phyloP scores from a whole-genome alignment of 2,329 filamentous ascomycete species.

The Fusarium continuum region DNA sequence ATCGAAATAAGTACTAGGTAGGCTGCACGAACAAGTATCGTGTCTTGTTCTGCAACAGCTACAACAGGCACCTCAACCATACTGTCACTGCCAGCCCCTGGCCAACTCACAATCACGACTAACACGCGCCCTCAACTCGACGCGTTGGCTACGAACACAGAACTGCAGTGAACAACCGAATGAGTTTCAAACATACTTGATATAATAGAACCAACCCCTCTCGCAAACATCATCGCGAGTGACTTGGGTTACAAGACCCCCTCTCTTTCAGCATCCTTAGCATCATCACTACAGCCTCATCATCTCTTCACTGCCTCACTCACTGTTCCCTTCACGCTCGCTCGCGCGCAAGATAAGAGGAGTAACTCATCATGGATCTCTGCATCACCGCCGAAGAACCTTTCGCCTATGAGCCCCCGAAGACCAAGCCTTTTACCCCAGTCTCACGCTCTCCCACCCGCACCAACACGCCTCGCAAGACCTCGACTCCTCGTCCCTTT shows the following conservation, averaged over 20 bases:
- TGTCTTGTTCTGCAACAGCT: not conserved
- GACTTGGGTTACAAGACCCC: not conserved
- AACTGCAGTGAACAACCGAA: not conserved
- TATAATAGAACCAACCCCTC: not conserved
- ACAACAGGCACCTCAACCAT: not conserved
- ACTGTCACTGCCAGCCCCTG: conserved; percentile 17
- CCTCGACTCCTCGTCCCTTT: conserved; percentile 1
- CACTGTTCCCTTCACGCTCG: not conserved
- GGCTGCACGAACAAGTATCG: no score
- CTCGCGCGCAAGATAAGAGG: not conserved
- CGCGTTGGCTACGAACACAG: not conserved
- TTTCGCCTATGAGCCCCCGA: conserved; percentile 32
- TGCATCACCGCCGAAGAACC: conserved; percentile 43
- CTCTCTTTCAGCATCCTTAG: not conserved
- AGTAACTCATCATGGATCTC: conserved; percentile 32
- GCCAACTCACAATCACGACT: not conserved
- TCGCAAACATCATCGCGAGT: not conserved
- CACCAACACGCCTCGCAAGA: conserved; percentile 7
- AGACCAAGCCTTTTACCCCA: conserved; percentile 32
- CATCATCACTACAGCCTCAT: not conserved
- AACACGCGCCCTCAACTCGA: not conserved
- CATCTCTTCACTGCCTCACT: not conserved
- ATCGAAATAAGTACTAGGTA: no score
- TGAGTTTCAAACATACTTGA: not conserved
- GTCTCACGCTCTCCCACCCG: conserved; percentile 11